Base-by-base conservation (phyloP, 1,139 yeast genomes). In the Lodderomyces oxycetoniae region DNA sequence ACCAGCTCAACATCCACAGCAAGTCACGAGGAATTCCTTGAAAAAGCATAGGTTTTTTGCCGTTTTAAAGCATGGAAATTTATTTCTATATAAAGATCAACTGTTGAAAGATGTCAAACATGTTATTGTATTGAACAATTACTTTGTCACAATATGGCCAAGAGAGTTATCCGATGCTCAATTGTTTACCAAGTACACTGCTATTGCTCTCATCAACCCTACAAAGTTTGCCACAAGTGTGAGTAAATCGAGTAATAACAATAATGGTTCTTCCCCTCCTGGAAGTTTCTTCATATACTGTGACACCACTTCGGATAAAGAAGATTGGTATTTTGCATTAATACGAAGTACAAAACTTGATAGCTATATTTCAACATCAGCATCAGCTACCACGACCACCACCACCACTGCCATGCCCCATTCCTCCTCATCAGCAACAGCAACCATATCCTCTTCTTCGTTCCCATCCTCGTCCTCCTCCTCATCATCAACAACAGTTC, bases 301-400 rank as follows among this genome's bases (percentile, higher is more conserved):
- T 33, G 95, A 86, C 48, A 70, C 76, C 32, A 85, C 87, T 43
- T 71, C 71, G 34, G 89, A 82, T 31, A 89, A 91, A 51, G 98
- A 89, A 55, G 95, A 88, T 52, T 81, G 96, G 85, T 89, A 89
- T 54, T 87, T 87, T 57, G 78, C 86, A 2, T 63, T 89, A 37
- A 69, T 89, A n/a, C 64, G 79, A 38, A 91, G 93, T 1, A 76
- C 93, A 0, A 82, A 81, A 43, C 23, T 17, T 4, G 34, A 31
- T 4, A 17, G 28, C 3, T 12, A 23, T 9, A 13, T 15, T 16
- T 5, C 5, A 4, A 16, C 11, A 10, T 24, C 26, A 10, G 7
- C 12, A 10, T n/a, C 14, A 10, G 6, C 14, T 24, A 7, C 14
- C 26, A 6, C 14, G 12, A 12, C 14, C 6, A 24, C 11, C 6